phyloP scores from a whole-genome alignment of 2,329 filamentous ascomycete genomes.

The Verticillium albo-atrum region DNA sequence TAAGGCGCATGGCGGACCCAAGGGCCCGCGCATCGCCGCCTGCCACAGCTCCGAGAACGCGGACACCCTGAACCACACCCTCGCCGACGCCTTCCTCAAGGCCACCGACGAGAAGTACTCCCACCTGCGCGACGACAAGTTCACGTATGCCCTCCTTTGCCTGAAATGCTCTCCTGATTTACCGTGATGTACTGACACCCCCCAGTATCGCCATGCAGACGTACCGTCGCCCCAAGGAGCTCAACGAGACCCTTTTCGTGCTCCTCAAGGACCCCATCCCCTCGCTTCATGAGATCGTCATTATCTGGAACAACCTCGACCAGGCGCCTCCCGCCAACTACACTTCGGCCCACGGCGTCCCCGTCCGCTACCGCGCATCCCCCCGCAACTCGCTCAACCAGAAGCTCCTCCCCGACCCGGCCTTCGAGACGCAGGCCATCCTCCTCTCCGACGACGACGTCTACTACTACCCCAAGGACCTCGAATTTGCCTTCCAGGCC shows the following conservation, averaged over 20 bases:
- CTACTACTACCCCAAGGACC: slow-evolving; percentile 30
- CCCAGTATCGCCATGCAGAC: slow-evolving; percentile 32
- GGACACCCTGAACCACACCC: neutral
- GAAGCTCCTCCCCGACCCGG: slow-evolving; percentile 30
- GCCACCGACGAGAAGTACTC: slow-evolving; percentile 4
- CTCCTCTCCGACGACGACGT: slow-evolving; percentile 35
- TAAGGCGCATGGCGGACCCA: neutral
- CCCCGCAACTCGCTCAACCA: slow-evolving; percentile 29
- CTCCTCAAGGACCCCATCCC: slow-evolving; percentile 25
- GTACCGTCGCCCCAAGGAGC: slow-evolving; percentile 28
- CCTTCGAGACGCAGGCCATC: slow-evolving; percentile 31
- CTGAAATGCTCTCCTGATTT: too few species aligned
- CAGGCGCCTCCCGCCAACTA: slow-evolving; percentile 21
- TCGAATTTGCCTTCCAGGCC: slow-evolving; percentile 34
- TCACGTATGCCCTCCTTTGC: slow-evolving; percentile 17
- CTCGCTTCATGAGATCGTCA: slow-evolving; percentile 30
- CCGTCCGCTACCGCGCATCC: slow-evolving; percentile 27
- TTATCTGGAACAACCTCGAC: slow-evolving; percentile 33
- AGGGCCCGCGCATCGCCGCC: neutral
- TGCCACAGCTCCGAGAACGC: neutral
- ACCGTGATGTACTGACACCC: neutral
- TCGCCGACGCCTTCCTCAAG: neutral
- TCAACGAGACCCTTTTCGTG: slow-evolving; percentile 22
- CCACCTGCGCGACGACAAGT: slow-evolving; percentile 19
- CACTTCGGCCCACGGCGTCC: slow-evolving; percentile 22